Base-by-base conservation (phyloP, 1,139 yeast species). In the Lodderomyces metapsilosis region DNA sequence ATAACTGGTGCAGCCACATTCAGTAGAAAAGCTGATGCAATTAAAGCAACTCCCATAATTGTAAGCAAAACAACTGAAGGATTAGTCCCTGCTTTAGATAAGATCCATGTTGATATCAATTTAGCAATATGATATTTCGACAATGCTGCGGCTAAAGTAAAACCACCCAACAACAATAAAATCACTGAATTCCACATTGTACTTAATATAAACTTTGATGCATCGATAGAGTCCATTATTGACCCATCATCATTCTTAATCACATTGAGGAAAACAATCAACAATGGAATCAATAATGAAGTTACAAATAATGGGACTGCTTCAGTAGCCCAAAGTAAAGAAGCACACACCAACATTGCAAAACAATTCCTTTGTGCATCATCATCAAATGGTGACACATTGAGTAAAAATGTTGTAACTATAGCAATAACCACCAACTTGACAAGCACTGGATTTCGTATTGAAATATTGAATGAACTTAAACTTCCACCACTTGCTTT, bases 1-100 rank as follows among this genome's bases (percentile, higher is more conserved):
- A 84, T 66, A 4, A 83, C 88, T 3, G 91, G 91, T 0, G 88
- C 83, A 0, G 91, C 91, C 40, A 84, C 89, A 53, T 84, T 84
- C 2, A 88, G 82, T 28, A 84, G 83, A 87, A 88, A 83, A 87
- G 83, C 82, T 1, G 88, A 80, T 12, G 84, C 70, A 62, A 83
- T 83, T 43, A 82, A 64, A 0, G 88, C 80, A 30, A 84, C 85
- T 34, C 74, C 65, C 88, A 83, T 83, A 42, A 82, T 76, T 27
- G 86, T 77, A 28, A 83, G 59, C 38, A 83, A 59, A 13, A 83
- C 83, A 34, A 74, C 68, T 45, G 83, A 71, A 23, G 89, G 89
- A 43, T 76, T 80, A 2, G 82, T 78, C 33, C 89, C 89, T 0
- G 88, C 85, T 44, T 66, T 64, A 1, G 83, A 74, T 41, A 83